Conservation (phyloP, 129 eudicot species). For the Logfia minima region DNA sequence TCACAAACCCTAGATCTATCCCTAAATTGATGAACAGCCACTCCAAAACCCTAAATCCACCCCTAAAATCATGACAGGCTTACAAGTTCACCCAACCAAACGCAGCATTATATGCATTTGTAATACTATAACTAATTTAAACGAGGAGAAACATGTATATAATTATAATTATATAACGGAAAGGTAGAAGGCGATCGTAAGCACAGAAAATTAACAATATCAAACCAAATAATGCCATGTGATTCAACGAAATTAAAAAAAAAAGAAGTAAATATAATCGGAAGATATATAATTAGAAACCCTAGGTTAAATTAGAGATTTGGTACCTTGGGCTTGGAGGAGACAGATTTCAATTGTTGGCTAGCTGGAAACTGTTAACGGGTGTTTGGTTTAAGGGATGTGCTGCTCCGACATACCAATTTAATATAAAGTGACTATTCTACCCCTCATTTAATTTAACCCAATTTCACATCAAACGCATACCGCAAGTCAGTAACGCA, state of each 20-base stretch:
- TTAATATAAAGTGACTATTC: too few species aligned
- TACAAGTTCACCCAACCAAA: background rate
- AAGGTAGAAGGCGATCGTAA: slow-evolving; percentile 10
- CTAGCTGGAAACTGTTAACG: background rate
- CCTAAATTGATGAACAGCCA: background rate
- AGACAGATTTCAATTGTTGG: background rate
- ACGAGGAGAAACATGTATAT: background rate
- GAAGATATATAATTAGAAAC: slow-evolving; percentile 7
- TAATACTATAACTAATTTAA: background rate
- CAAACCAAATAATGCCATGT: background rate
- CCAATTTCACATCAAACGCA: too few species aligned
- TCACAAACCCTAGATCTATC: slow-evolving; percentile 5
- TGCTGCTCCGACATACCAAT: too few species aligned
- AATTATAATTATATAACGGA: background rate
- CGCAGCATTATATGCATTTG: slow-evolving; percentile 8
- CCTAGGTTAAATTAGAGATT: background rate
- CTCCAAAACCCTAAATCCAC: slow-evolving; percentile 25
- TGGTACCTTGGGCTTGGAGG: background rate
- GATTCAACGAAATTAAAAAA: slow-evolving; percentile 6
- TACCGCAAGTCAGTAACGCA: too few species aligned
- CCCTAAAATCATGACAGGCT: slow-evolving; percentile 14
- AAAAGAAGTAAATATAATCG: slow-evolving; percentile 5
- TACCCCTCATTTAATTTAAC: too few species aligned
- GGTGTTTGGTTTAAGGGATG: background rate
- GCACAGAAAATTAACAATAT: background rate